Evolutionary conservation across 2,329 filamentous ascomycete species (phyloP).

Genomic region (Helotiales sp.): DNA sequence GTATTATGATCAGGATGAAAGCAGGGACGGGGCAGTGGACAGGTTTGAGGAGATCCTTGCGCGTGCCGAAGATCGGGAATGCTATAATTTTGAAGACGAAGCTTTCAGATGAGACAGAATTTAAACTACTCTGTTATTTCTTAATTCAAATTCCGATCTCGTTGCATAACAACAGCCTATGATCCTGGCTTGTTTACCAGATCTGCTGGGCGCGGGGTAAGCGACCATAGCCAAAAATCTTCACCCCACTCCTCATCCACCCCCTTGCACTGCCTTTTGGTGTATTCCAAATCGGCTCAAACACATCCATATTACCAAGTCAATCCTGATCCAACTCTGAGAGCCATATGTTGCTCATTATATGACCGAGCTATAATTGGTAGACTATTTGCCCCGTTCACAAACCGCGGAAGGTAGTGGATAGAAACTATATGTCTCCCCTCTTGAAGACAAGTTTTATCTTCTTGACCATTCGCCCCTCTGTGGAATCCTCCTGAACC

Average conservation of each 20-base stretch:
- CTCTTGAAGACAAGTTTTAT: neutral
- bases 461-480: neutral
- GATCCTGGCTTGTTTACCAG: too few species aligned
- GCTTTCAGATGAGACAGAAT: neutral
- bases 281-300: too few species aligned
- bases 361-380: neutral
- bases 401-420: neutral
- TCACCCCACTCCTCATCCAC: too few species aligned
- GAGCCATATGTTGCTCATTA: neutral
- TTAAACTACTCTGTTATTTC: too few species aligned
- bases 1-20: neutral
- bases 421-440: neutral
- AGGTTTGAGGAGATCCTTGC: neutral
- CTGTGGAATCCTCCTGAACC: neutral
- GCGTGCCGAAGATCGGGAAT: neutral
- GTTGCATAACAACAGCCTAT: too few species aligned
- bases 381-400: neutral
- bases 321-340: neutral
- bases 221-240: too few species aligned
- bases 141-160: too few species aligned
- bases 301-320: neutral
- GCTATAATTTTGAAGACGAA: neutral
- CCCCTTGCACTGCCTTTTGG: too few species aligned
- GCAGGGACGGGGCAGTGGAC: neutral
- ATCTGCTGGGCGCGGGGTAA: too few species aligned